Conservation (phyloP, 2,329 filamentous ascomycete species). For the Hypoxylon sp. region DNA sequence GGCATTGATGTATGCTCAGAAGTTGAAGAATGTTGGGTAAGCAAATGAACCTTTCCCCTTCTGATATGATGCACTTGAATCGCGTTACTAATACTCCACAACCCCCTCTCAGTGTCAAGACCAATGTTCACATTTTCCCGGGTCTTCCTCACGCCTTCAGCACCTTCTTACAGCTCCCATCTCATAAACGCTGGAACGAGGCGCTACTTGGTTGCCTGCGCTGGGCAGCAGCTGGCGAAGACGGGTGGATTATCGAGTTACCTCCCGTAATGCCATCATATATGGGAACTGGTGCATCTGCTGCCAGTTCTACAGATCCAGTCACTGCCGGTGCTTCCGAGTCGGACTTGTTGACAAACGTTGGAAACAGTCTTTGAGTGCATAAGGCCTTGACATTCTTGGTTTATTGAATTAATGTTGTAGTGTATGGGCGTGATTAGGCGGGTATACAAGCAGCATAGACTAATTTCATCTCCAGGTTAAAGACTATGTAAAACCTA, state of each 20-base stretch:
- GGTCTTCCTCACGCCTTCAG: slow-evolving; percentile 53
- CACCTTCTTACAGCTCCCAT: slow-evolving; percentile 45
- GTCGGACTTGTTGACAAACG: slow-evolving; percentile 9
- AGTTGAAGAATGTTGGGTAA: slow-evolving; percentile 49
- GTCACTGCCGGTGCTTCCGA: slow-evolving; percentile 13
- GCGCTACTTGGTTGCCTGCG: slow-evolving; percentile 36
- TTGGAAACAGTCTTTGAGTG: slow-evolving; percentile 21
- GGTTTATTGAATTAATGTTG: not conserved
- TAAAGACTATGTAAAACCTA: not conserved
- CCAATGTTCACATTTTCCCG: slow-evolving; percentile 53
- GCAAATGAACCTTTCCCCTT: not conserved
- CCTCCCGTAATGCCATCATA: slow-evolving; percentile 28
- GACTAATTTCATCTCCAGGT: not conserved
- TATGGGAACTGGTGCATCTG: slow-evolving; percentile 15
- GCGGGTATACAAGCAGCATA: not conserved
- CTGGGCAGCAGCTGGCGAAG: slow-evolving; percentile 42
- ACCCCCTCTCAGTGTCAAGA: slow-evolving; percentile 42
- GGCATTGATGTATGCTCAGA: slow-evolving; percentile 49
- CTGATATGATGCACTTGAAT: not conserved
- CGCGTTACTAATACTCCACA: not conserved
- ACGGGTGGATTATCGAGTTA: slow-evolving; percentile 43
- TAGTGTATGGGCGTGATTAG: not conserved
- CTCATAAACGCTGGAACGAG: slow-evolving; percentile 46
- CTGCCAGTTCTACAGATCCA: slow-evolving; percentile 17
- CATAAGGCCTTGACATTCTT: not conserved